phyloP scores from a whole-genome alignment of 768 basidiomycete genomes.

The Serpula lacrymans region DNA sequence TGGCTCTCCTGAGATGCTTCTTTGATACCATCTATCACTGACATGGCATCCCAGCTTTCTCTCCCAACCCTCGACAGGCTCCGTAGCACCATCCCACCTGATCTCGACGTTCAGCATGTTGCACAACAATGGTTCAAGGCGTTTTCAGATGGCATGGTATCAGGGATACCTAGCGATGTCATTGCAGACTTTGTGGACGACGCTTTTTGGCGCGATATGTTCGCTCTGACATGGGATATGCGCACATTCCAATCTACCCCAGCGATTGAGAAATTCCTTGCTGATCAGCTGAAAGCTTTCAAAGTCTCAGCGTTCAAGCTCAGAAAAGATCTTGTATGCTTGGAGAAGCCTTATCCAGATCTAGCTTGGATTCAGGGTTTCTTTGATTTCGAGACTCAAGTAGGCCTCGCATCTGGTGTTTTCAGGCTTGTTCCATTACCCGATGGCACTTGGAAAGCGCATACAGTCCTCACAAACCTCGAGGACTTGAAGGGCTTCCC shows the following conservation, averaged over 20 bases:
- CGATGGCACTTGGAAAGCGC: constrained; percentile 31
- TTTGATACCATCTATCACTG: too few species aligned
- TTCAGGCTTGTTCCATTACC: constrained; percentile 27
- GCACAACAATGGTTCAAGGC: constrained; percentile 5
- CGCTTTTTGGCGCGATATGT: constrained; percentile 29
- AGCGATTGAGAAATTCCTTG: constrained; percentile 32
- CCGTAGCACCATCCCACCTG: not conserved
- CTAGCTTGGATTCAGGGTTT: constrained; percentile 9
- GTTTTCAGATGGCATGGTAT: too few species aligned
- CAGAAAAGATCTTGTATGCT: constrained; percentile 13
- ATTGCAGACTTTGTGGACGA: not conserved
- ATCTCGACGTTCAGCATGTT: constrained; percentile 4
- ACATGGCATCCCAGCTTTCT: too few species aligned
- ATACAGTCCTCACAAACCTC: constrained; percentile 30
- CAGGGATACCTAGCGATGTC: too few species aligned
- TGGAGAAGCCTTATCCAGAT: constrained; percentile 11
- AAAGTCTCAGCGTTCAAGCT: constrained; percentile 25
- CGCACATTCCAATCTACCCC: constrained; percentile 32
- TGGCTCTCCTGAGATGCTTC: too few species aligned
- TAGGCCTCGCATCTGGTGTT: constrained; percentile 31
- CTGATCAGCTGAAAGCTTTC: constrained; percentile 15
- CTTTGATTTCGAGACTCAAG: constrained; percentile 34
- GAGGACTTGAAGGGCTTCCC: constrained; percentile 31
- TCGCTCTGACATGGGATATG: constrained; percentile 42
- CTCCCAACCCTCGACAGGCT: constrained; percentile 10